phyloP scores from a whole-genome alignment of 352 stramenopile species.

The Pythium dissotocum region DNA sequence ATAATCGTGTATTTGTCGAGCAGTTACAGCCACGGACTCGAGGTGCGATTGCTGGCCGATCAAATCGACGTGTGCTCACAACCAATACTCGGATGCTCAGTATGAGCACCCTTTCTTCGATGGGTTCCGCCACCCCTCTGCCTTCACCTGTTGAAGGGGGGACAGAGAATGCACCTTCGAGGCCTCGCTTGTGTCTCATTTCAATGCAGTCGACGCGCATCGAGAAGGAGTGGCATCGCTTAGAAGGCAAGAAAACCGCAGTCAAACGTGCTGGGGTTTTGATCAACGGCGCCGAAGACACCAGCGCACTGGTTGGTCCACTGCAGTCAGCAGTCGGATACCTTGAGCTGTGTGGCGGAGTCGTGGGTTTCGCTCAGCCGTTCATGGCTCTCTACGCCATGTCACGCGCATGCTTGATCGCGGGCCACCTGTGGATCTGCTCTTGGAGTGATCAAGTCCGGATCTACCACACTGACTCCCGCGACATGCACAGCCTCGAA shows the following conservation, averaged over 20 bases:
- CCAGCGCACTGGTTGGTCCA: too few relatives aligned
- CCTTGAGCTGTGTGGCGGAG: neutral
- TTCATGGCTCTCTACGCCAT: too few relatives aligned
- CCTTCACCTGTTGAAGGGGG: constrained; percentile 9
- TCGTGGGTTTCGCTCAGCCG: neutral
- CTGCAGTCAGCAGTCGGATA: too few relatives aligned
- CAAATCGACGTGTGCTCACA: neutral
- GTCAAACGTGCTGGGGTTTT: too few relatives aligned
- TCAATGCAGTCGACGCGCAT: constrained; percentile 14
- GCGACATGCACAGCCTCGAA: too few relatives aligned
- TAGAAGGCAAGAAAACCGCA: neutral
- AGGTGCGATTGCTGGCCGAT: neutral
- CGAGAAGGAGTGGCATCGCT: neutral
- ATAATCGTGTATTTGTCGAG: constrained; percentile 12
- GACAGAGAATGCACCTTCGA: constrained; percentile 25
- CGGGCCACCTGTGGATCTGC: constrained; percentile 28
- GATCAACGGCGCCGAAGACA: neutral
- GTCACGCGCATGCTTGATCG: neutral
- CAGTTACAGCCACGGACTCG: constrained; percentile 15
- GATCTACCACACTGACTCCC: too few relatives aligned
- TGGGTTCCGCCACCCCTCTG: neutral
- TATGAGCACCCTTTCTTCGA: too few relatives aligned
- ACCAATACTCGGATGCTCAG: too few relatives aligned
- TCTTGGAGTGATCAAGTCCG: constrained; percentile 27
- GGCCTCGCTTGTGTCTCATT: constrained; percentile 31